Evolutionary conservation across 1,284 basidiomycete genomes (phyloP).

Genomic region (Papiliotrema flavescens): DNA sequence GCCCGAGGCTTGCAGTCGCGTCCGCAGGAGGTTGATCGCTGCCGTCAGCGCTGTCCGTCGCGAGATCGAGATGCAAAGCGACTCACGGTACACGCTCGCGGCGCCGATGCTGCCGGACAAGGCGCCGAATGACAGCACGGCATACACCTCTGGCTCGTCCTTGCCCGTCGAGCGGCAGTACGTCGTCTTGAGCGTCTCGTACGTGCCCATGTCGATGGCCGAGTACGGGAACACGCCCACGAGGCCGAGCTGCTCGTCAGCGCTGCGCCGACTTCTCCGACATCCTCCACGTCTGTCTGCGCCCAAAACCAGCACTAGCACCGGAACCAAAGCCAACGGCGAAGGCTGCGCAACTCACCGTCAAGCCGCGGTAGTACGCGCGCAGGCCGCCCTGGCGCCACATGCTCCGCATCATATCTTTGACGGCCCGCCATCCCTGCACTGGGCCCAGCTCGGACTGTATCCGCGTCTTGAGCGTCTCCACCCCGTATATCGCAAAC

Average conservation of each 20-base stretch:
- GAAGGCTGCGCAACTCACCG: slow-evolving; percentile 66
- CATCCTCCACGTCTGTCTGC: too few species aligned
- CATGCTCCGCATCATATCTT: slow-evolving; percentile 64
- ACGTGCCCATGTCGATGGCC: slow-evolving; percentile 93
- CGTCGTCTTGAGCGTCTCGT: slow-evolving; percentile 81
- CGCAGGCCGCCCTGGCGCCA: slow-evolving; percentile 70
- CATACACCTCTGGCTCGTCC: slow-evolving; percentile 78
- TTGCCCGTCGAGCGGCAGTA: slow-evolving; percentile 74
- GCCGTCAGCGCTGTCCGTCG: not conserved
- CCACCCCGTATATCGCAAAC: slow-evolving; percentile 56
- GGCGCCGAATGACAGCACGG: slow-evolving; percentile 79
- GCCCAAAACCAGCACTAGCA: too few species aligned
- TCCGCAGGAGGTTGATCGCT: slow-evolving; percentile 85
- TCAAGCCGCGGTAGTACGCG: slow-evolving; percentile 87
- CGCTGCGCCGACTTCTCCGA: not conserved
- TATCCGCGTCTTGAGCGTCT: slow-evolving; percentile 74
- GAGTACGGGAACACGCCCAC: slow-evolving; percentile 84
- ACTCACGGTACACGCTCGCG: slow-evolving; percentile 73
- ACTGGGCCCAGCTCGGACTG: slow-evolving; percentile 68
- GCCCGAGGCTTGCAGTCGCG: slow-evolving; percentile 91
- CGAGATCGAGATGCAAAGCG: not conserved
- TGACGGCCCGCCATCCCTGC: slow-evolving; percentile 60
- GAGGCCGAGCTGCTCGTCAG: slow-evolving; percentile 65
- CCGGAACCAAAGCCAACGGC: too few species aligned
- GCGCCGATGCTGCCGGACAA: slow-evolving; percentile 88